Evolutionary conservation across 805 yeast genomes (phyloP), one percentile per base, ranked within the genome.

Genomic region (Torulaspora quercuum): DNA sequence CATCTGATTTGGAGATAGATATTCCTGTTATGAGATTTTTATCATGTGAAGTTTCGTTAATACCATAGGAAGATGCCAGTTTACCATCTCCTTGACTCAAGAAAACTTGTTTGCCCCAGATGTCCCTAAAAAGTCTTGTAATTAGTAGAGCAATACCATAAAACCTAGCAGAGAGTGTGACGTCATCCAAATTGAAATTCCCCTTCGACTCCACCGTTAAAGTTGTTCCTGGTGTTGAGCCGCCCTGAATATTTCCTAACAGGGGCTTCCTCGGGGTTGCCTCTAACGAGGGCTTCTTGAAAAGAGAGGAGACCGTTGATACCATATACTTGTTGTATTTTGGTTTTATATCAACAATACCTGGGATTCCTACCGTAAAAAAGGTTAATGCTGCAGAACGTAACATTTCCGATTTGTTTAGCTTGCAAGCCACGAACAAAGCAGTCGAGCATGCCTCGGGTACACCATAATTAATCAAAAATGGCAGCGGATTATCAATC

Each of bases 371-470:
- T 17, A 65, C 54, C 8, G 68, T 59, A 53, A 68, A 67, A 37
- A 70, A 68, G 13, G 64, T 68, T 33, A 70, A 55, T 3, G 73
- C 69, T 33, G 61, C 64, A 1, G 70, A 61, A 54, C 71, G 64
- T 27, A 66, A 55, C 10, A 65, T 52, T 42, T 68, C 83, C 0
- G 90, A 64, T 43, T 76, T 73, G 39, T 78, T 78, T 46, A 75
- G 75, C 38, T 85, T 79, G 53, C 95, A 83, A 1, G 95, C 84
- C 35, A 87, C 77, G 46, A 83, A 82, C 33, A 92, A 68, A 7
- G 96, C 83, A 1, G 92, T 80, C 0, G 95, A 81, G 54, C 97
- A 90, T 3, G 95, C 80, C 59, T 94, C 98, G 35, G 84, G 79
- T 34, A 80, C 73, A 5, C 97, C 97, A 57, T 87, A 88, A 37